These are phyloP conservation scores for Candida tammaniensis DNA, from an alignment of 805 yeast species.

Conservation along the genomic window DNA sequence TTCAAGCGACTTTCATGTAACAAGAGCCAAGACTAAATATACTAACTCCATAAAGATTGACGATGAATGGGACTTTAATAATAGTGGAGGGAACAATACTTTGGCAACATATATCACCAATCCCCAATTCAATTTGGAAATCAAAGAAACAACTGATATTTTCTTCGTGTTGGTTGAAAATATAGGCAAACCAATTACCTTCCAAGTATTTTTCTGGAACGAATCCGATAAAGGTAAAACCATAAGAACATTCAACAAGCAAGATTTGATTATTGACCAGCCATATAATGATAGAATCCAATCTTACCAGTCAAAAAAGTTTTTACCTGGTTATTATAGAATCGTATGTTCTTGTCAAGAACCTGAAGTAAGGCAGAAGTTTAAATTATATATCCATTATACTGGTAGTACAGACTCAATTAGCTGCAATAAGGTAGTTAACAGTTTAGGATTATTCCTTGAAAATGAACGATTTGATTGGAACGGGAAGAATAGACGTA, in stretches of 20 bases:
- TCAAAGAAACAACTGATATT: conserved; percentile 14
- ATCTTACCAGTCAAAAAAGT: conserved; percentile 13
- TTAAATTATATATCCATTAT: conserved; percentile 20
- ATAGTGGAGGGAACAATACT: conserved; percentile 57
- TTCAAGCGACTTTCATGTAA: conserved; percentile 17
- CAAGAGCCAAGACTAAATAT: conserved; percentile 29
- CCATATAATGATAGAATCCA: conserved; percentile 29
- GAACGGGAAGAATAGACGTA: conserved; percentile 38
- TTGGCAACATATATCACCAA: conserved; percentile 45
- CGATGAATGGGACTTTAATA: conserved; percentile 45
- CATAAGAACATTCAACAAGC: conserved; percentile 20
- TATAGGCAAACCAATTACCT: no score
- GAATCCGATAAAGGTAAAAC: conserved; percentile 18
- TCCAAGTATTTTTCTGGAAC: conserved; percentile 44
- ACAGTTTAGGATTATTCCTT: conserved; percentile 34
- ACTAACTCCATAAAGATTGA: conserved; percentile 16
- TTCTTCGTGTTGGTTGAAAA: conserved; percentile 18
- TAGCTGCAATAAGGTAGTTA: conserved; percentile 13
- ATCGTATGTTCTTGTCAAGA: conserved; percentile 48
- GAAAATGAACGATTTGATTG: conserved; percentile 25
- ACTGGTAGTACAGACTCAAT: neutral
- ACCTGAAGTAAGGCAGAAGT: conserved; percentile 24
- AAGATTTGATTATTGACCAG: conserved; percentile 31
- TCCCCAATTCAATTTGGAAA: conserved; percentile 48
- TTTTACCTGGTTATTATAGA: conserved; percentile 40